A percentile compares a stretch with the other conserved stretches of the same genome.
phyloP scores from a whole-genome alignment of 768 basidiomycete species.

The Lactarius hengduanensis region DNA sequence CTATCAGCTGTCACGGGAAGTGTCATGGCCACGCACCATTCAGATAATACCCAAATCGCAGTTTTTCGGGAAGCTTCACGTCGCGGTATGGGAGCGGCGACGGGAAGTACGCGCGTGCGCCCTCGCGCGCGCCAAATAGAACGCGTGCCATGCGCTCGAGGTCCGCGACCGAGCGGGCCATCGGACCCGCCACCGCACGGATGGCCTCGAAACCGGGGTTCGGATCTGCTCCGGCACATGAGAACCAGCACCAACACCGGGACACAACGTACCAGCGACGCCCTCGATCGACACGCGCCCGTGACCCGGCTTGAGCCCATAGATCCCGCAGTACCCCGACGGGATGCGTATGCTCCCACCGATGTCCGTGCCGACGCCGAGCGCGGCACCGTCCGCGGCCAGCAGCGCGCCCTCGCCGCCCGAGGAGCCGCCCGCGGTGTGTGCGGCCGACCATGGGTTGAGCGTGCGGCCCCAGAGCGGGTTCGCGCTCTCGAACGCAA shows the following conservation, averaged over 20 bases:
- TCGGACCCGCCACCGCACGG: constrained; percentile 54
- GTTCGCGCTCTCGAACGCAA: constrained; percentile 80
- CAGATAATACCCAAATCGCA: constrained; percentile 75
- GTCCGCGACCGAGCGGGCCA: constrained; percentile 70
- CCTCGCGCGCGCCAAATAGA: constrained; percentile 44
- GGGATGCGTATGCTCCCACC: constrained; percentile 86
- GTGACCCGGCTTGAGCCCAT: constrained; percentile 66
- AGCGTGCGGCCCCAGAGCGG: constrained; percentile 71
- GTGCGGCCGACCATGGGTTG: constrained; percentile 57
- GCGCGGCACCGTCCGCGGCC: constrained; percentile 72
- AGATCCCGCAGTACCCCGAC: constrained; percentile 73
- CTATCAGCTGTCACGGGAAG: neutral
- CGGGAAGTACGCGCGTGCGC: constrained; percentile 31
- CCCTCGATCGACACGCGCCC: constrained; percentile 57
- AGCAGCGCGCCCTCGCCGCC: constrained; percentile 67
- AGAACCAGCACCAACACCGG: neutral
- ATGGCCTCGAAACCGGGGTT: constrained; percentile 72
- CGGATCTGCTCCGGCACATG: constrained; percentile 41
- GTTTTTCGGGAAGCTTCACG: constrained; percentile 50
- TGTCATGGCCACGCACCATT: constrained; percentile 40
- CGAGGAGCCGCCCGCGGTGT: constrained; percentile 32
- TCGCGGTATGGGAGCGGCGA: constrained; percentile 62
- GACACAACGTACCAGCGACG: constrained; percentile 30
- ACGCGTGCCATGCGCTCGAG: constrained; percentile 57
- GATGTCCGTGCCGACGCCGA: constrained; percentile 80